phyloP scores from a whole-genome alignment of 2,329 filamentous ascomycete species.

The Venturia asperata region DNA sequence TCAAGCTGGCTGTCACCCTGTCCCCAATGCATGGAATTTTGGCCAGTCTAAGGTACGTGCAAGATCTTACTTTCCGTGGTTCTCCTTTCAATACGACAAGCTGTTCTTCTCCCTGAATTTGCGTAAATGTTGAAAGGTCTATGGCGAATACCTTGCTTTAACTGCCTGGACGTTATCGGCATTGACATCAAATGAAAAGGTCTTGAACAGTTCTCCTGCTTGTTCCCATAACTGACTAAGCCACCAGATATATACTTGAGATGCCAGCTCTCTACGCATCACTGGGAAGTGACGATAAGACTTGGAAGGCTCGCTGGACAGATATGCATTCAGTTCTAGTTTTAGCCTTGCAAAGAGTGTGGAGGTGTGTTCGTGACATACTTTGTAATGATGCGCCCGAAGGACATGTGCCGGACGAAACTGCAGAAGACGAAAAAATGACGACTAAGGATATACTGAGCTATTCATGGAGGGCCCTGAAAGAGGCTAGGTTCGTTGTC shows the following conservation, averaged over 20 bases:
- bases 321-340: constrained; percentile 51
- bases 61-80: constrained; percentile 20
- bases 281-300: constrained; percentile 5
- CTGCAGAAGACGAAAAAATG: constrained; percentile 63
- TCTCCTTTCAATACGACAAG: not conserved
- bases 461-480: constrained; percentile 91
- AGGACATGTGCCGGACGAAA: constrained; percentile 70
- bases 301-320: constrained; percentile 25
- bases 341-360: constrained; percentile 59
- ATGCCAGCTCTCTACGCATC: constrained; percentile 7
- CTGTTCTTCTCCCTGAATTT: too few relatives aligned
- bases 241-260: constrained; percentile 8
- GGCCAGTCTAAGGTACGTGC: constrained; percentile 30
- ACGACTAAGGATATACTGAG: constrained; percentile 86
- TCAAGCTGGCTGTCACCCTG: constrained; percentile 52
- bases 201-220: too few relatives aligned
- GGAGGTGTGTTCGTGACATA: constrained; percentile 66
- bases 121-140: too few relatives aligned
- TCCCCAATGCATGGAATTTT: constrained; percentile 42
- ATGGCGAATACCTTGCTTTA: too few relatives aligned
- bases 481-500: constrained; percentile 70
- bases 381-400: constrained; percentile 94
- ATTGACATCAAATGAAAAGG: too few relatives aligned
- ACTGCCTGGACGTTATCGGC: too few relatives aligned
- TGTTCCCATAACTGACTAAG: not conserved